Evolutionary conservation across 345 rosid species (phyloP).

Genomic region (Acer saccharum): DNA sequence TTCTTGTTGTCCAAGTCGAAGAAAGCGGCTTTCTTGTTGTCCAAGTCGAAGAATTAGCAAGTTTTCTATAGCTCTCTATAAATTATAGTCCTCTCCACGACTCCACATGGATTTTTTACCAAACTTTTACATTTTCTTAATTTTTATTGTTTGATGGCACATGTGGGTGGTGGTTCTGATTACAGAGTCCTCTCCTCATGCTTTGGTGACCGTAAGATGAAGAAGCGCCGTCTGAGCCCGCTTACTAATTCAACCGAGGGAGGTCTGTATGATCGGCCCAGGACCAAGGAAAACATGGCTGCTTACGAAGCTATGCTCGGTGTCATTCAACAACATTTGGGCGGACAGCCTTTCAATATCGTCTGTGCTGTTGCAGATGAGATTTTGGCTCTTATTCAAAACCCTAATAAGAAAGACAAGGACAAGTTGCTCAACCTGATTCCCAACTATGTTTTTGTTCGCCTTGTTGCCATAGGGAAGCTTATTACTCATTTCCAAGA

Average conservation of each 20-base stretch:
- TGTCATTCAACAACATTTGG: slow-evolving; percentile 82
- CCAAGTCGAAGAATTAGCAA: no score
- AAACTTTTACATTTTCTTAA: no score
- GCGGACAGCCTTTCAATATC: slow-evolving; percentile 81
- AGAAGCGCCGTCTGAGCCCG: slow-evolving; percentile 79
- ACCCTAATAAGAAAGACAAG: slow-evolving; percentile 72
- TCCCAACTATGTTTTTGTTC: slow-evolving; percentile 52
- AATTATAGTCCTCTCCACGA: no score
- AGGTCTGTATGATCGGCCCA: slow-evolving; percentile 82
- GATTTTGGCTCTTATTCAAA: slow-evolving; percentile 59
- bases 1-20: no score
- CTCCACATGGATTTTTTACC: no score
- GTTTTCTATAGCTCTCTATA: no score
- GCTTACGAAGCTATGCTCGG: slow-evolving; percentile 92
- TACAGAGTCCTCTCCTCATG: no score
- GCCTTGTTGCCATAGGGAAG: slow-evolving; percentile 73
- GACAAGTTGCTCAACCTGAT: slow-evolving; percentile 71
- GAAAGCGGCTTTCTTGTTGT: no score
- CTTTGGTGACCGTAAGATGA: slow-evolving; percentile 10
- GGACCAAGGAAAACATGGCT: slow-evolving; percentile 82
- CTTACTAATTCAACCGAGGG: slow-evolving; percentile 64
- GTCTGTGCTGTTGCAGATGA: slow-evolving; percentile 90
- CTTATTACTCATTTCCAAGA: slow-evolving; percentile 85
- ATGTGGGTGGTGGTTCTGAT: no score
- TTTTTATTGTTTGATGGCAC: no score